Conservation (phyloP, 305 asterid species). For the Solanum hybrid region DNA sequence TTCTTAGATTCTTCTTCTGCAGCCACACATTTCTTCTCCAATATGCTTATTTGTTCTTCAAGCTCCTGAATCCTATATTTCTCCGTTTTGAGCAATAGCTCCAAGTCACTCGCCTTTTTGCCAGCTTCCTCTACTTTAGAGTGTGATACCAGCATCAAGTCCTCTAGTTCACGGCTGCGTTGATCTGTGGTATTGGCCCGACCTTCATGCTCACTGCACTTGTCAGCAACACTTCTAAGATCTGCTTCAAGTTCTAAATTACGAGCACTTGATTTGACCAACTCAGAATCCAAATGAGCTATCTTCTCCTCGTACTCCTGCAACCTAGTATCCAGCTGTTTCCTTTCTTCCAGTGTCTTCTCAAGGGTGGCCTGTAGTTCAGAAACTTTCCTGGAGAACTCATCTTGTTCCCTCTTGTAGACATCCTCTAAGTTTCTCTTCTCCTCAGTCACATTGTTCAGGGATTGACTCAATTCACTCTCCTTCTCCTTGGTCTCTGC, state of each 20-base stretch:
- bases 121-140: constrained; percentile 54
- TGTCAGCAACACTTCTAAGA: background rate
- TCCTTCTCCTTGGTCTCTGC: constrained; percentile 54
- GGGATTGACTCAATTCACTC: constrained; percentile 37
- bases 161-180: constrained; percentile 75
- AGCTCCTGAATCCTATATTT: constrained; percentile 67
- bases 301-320: background rate
- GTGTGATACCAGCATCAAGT: constrained; percentile 51
- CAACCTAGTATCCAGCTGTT: background rate
- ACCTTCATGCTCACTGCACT: background rate
- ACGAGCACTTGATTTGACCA: background rate
- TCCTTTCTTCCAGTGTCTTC: background rate
- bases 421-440: constrained; percentile 47
- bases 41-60: constrained; percentile 55
- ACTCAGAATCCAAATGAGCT: background rate
- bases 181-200: constrained; percentile 48
- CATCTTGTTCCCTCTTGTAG: constrained; percentile 12
- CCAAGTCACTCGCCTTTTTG: constrained; percentile 53
- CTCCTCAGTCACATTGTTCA: constrained; percentile 46
- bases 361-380: background rate
- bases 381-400: background rate
- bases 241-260: background rate
- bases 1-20: constrained; percentile 44
- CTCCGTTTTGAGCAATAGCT: constrained; percentile 70
- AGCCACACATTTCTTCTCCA: constrained; percentile 43